A percentile compares a stretch with the other conserved stretches of the same genome.
These are phyloP conservation scores for Eucalyptus camaldulensis DNA, from an alignment of 345 rosid genomes.

Conservation along the genomic window DNA sequence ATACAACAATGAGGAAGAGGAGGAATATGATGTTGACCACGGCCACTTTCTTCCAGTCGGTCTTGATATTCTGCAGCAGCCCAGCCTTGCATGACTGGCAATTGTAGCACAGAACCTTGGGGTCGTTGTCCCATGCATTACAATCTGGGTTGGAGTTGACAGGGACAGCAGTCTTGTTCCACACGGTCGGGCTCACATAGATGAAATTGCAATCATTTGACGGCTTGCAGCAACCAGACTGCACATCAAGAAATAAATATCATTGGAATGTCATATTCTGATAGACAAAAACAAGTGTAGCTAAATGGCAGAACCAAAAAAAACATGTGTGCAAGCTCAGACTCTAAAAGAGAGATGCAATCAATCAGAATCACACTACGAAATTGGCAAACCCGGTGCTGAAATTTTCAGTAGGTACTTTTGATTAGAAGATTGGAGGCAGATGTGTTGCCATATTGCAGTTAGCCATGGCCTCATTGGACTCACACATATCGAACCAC, in stretches of 20 bases:
- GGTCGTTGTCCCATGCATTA: conserved; percentile 24
- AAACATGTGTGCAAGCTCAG: neutral
- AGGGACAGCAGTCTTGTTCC: conserved; percentile 17
- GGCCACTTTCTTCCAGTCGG: conserved; percentile 73
- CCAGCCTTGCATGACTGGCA: conserved; percentile 93
- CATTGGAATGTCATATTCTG: neutral
- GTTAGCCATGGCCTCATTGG: neutral
- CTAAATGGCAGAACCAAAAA: neutral
- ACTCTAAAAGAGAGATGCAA: neutral
- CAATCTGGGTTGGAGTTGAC: conserved; percentile 44
- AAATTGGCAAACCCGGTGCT: neutral
- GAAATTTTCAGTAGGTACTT: neutral
- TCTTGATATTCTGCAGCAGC: conserved; percentile 55
- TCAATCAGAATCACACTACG: neutral
- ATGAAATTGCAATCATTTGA: conserved; percentile 53
- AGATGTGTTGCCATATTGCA: neutral
- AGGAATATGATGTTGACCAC: conserved; percentile 55
- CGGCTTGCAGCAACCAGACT: conserved; percentile 97
- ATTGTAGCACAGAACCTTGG: conserved; percentile 39
- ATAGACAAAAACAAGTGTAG: neutral
- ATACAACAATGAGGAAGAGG: conserved; percentile 50
- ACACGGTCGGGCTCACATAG: conserved; percentile 42
- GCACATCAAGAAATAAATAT: neutral
- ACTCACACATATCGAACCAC: neutral
- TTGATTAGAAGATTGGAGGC: neutral